Evolutionary conservation across 1,139 yeast genomes (phyloP), one percentile per base, ranked within the genome.

Genomic region (Sugiyamaella xylanicola): DNA sequence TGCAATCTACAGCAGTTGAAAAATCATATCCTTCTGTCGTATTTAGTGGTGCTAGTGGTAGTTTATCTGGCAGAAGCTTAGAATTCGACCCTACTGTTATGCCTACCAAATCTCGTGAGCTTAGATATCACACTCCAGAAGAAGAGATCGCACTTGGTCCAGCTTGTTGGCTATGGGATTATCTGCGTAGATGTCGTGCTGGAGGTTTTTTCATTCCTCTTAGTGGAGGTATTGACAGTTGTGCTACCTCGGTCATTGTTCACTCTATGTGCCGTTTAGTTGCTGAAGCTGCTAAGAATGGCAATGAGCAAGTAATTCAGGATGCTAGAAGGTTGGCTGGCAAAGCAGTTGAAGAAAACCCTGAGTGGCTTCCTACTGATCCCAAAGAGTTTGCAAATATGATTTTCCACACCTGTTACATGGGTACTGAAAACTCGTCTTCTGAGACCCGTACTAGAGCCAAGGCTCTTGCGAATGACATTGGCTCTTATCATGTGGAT

Each of bases 141-240:
- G 97, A 93, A 71, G 99, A 93, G 72, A 92, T 93, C 60, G 98
- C 99, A 0, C 76, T 88, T 52, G 99, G 99, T 0, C 99, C 99
- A 1, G 99, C 99, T 0, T 93, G 99, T 70, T 93, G 99, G 99
- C 73, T 93, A 61, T 93, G 99, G 99, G 99, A 93, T 70, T 93
- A 93, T 68, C 78, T 93, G 60, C 80, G 99, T 68, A 82, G 99
- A 63, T 89, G 95, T 61, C 82, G 82, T 62, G 87, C 93, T 57
- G 91, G 92, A 0, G 99, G 99, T 0, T 93, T 80, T 69, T 95
- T 93, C 72, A 77, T 93, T 50, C 98, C 99, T 0, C 77, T 93
- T 51, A 87, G 96, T 70, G 99, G 99, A 19, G 99, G 99, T 49
- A 92, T 95, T 60, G 99, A 93, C 69, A 87, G 96, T 22, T 95